Percentiles rank a stretch among this genome's conserved stretches.
Conservation (phyloP, 192 early-diverging fungal genomes). For the Podila verticillata region DNA sequence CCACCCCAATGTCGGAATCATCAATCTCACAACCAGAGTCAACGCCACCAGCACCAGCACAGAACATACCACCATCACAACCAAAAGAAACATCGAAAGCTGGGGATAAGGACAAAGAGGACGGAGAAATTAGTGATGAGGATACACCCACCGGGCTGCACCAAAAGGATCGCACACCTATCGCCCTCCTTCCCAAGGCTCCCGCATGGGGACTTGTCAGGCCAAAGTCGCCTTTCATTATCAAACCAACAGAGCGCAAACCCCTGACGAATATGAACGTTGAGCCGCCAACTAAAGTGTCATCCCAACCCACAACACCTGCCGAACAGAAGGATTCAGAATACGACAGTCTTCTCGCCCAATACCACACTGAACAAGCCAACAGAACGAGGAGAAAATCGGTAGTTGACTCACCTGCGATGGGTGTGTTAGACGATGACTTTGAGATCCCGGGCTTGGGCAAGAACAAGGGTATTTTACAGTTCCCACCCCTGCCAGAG, state of each 20-base stretch:
- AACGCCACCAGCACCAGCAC: not conserved
- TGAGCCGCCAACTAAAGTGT: no score
- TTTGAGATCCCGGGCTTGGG: not conserved
- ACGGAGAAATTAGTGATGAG: slow-evolving; percentile 43
- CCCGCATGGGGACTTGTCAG: no score
- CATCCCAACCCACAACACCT: no score
- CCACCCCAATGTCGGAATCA: not conserved
- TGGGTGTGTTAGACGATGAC: not conserved
- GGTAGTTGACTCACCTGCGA: not conserved
- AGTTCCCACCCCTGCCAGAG: not conserved
- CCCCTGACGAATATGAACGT: no score
- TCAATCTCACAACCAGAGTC: not conserved
- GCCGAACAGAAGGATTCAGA: not conserved
- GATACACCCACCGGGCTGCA: not conserved
- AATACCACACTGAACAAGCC: not conserved
- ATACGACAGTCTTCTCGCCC: not conserved
- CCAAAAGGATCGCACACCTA: no score
- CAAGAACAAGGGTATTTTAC: not conserved
- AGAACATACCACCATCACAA: not conserved
- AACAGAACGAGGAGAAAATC: not conserved
- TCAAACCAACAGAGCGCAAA: no score
- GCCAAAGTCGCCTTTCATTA: no score
- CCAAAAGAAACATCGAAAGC: not conserved
- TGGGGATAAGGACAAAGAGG: slow-evolving; percentile 16
- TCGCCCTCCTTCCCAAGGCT: no score